Conservation (phyloP, 2,329 filamentous ascomycete genomes). For the Xylaria hypoxylon region DNA sequence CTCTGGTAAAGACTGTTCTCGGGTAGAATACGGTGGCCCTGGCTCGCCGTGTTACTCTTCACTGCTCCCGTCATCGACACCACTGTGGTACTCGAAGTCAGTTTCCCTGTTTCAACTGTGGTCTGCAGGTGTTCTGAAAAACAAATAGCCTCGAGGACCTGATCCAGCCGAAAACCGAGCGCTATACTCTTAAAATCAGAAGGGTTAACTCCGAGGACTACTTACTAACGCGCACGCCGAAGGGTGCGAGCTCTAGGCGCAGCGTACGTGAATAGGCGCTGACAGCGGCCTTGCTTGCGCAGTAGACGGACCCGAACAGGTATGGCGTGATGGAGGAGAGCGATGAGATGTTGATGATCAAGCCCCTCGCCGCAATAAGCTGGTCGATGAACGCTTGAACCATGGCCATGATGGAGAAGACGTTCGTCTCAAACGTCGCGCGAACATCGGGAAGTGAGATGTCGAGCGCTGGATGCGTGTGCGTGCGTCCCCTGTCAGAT, state of each 20-base stretch:
- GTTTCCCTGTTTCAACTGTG: background rate
- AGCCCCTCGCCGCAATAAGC: conserved; percentile 62
- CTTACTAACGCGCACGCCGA: conserved; percentile 63
- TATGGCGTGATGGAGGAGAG: conserved; percentile 63
- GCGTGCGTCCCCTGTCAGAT: conserved; percentile 60
- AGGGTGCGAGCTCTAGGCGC: conserved; percentile 65
- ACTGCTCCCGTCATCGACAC: conserved; percentile 67
- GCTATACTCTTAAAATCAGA: background rate
- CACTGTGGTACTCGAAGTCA: conserved; percentile 46
- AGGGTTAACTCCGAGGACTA: background rate
- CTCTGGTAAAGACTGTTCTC: conserved; percentile 60
- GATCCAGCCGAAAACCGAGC: background rate
- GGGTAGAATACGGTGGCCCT: conserved; percentile 57
- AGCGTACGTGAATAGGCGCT: conserved; percentile 65
- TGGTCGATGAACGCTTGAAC: conserved; percentile 62
- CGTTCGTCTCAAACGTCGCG: conserved; percentile 66
- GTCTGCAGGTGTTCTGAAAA: no score
- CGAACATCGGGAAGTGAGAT: conserved; percentile 65
- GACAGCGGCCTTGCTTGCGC: conserved; percentile 67
- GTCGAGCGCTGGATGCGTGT: conserved; percentile 64
- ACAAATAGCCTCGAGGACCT: background rate
- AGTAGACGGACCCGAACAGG: conserved; percentile 65
- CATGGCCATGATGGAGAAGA: conserved; percentile 69
- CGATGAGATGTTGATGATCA: conserved; percentile 68
- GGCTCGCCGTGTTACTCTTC: conserved; percentile 61